These are phyloP conservation scores for Aplosporella prunicola DNA, from an alignment of 2,329 filamentous ascomycete genomes.

Conservation along the genomic window DNA sequence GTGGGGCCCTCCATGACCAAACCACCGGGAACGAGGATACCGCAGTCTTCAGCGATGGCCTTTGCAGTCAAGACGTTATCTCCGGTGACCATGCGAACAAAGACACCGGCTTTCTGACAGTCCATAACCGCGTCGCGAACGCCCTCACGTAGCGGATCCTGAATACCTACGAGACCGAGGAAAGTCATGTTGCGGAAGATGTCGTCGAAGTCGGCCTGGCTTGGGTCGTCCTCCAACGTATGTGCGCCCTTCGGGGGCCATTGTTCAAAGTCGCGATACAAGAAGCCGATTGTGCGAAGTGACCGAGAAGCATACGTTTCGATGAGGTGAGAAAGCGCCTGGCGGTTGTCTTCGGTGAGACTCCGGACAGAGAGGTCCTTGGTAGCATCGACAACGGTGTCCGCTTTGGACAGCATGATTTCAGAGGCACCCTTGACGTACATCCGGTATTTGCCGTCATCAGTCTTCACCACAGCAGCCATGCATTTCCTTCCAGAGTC, in stretches of 20 bases:
- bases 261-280: constrained; percentile 73
- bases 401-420: constrained; percentile 40
- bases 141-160: constrained; percentile 75
- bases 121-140: constrained; percentile 48
- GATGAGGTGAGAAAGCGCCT: constrained; percentile 57
- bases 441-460: constrained; percentile 48
- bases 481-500: constrained; percentile 62
- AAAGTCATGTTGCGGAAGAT: constrained; percentile 63
- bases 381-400: constrained; percentile 49
- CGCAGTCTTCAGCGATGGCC: constrained; percentile 39
- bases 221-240: constrained; percentile 50
- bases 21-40: constrained; percentile 30
- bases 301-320: constrained; percentile 70
- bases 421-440: constrained; percentile 44
- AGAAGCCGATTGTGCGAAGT: constrained; percentile 72
- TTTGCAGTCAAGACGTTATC: constrained; percentile 38
- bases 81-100: constrained; percentile 41
- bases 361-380: constrained; percentile 45
- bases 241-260: constrained; percentile 65
- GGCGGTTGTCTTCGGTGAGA: constrained; percentile 49
- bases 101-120: constrained; percentile 38
- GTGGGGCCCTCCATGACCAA: constrained; percentile 35
- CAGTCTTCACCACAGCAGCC: constrained; percentile 51
- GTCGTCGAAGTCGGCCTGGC: constrained; percentile 56
- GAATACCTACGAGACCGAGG: constrained; percentile 71